Evolutionary conservation across 1,284 basidiomycete genomes (phyloP).

Genomic region (Cystobasidium pallidum): DNA sequence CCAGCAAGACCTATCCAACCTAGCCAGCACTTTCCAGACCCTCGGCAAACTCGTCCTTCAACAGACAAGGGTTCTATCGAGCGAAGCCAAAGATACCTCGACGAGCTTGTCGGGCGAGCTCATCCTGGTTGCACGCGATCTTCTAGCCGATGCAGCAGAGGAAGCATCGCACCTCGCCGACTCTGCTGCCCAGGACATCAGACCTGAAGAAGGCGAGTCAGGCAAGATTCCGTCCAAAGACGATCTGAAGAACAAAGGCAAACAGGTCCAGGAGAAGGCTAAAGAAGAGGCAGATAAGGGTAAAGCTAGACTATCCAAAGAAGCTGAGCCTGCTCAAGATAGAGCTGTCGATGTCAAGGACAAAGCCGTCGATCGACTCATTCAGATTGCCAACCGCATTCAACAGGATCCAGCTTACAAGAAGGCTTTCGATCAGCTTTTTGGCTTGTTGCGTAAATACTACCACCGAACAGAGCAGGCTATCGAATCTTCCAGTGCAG

Average conservation of each 20-base stretch:
- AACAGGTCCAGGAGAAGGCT: slow-evolving; percentile 50
- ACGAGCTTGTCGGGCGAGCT: slow-evolving; percentile 49
- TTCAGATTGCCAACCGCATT: slow-evolving; percentile 55
- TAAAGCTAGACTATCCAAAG: slow-evolving; percentile 33
- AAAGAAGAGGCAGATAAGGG: slow-evolving; percentile 34
- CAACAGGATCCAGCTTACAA: slow-evolving; percentile 58
- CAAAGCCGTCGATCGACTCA: slow-evolving; percentile 57
- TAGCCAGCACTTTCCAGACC: slow-evolving; percentile 57
- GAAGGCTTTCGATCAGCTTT: slow-evolving; percentile 56
- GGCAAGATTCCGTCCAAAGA: slow-evolving; percentile 35
- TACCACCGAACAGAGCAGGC: slow-evolving; percentile 57
- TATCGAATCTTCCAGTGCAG: slow-evolving; percentile 56
- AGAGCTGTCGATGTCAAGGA: slow-evolving; percentile 58
- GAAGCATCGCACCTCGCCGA: slow-evolving; percentile 28
- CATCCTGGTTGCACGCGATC: slow-evolving; percentile 55
- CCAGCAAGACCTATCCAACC: slow-evolving; percentile 55
- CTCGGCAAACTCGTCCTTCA: slow-evolving; percentile 58
- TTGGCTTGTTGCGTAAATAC: slow-evolving; percentile 60
- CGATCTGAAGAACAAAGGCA: slow-evolving; percentile 56
- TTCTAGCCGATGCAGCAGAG: slow-evolving; percentile 58
- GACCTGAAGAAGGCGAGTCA: slow-evolving; percentile 39
- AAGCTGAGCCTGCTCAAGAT: slow-evolving; percentile 51
- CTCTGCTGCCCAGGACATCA: slow-evolving; percentile 21
- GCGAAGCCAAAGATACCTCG: slow-evolving; percentile 55
- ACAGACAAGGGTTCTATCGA: slow-evolving; percentile 56